A percentile compares a stretch with the other conserved stretches of the same genome.
Evolutionary conservation across 352 stramenopile species (phyloP).

Genomic region (Pythium monospermum): DNA sequence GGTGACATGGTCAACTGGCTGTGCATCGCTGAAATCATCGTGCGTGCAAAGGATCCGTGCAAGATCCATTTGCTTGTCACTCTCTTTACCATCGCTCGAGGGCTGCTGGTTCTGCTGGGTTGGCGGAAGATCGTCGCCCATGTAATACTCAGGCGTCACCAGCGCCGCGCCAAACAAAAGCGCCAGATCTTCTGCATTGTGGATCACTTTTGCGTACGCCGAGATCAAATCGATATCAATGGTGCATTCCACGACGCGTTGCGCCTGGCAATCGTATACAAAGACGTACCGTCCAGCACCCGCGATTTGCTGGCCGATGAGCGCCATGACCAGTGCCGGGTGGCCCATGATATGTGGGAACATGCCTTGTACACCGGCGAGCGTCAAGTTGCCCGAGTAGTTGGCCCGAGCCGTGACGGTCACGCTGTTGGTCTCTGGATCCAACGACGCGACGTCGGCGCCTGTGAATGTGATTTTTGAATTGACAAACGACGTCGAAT

Average conservation of each 20-base stretch:
- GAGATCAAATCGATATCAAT: slow-evolving; percentile 16
- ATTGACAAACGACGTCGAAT: slow-evolving; percentile 9
- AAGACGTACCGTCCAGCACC: slow-evolving; percentile 12
- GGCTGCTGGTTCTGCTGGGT: slow-evolving; percentile 1
- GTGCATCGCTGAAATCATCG: not conserved
- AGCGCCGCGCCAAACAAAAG: slow-evolving; percentile 13
- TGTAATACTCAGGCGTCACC: slow-evolving; percentile 11
- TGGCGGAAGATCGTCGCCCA: slow-evolving; percentile 6
- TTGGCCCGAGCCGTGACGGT: slow-evolving; percentile 6
- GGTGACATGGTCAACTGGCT: no score
- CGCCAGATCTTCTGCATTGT: slow-evolving; percentile 4
- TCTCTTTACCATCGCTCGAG: slow-evolving; percentile 3
- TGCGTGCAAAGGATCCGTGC: slow-evolving; percentile 6
- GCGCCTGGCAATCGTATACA: slow-evolving; percentile 13
- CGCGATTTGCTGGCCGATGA: slow-evolving; percentile 13
- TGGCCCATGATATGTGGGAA: slow-evolving; percentile 14
- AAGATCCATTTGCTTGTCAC: slow-evolving; percentile 6
- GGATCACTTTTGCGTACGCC: slow-evolving; percentile 11
- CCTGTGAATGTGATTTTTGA: slow-evolving; percentile 11
- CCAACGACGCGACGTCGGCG: slow-evolving; percentile 7
- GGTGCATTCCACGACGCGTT: slow-evolving; percentile 1
- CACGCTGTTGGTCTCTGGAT: slow-evolving; percentile 8
- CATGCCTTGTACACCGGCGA: slow-evolving; percentile 13
- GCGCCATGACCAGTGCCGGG: slow-evolving; percentile 3
- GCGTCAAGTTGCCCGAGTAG: slow-evolving; percentile 13